Conservation (phyloP, 257 asterid genomes). For the Lycium barbarum region DNA sequence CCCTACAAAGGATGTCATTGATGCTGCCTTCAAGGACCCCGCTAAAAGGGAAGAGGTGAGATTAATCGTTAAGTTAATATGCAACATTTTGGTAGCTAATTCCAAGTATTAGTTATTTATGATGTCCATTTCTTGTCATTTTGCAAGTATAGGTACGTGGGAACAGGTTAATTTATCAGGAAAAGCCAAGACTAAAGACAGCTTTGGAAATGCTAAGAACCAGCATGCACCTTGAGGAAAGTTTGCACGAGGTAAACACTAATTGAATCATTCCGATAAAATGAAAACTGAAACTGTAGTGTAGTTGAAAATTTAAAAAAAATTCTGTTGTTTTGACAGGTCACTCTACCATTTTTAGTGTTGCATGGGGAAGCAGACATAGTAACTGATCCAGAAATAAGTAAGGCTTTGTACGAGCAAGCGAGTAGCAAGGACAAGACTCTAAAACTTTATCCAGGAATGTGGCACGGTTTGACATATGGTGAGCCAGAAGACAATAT, state of each 20-base stretch:
- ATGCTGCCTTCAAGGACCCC: conserved; percentile 89
- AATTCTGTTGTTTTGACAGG: conserved; percentile 46
- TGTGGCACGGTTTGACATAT: conserved; percentile 69
- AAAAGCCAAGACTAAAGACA: conserved; percentile 87
- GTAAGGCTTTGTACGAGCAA: conserved; percentile 66
- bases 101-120: background rate
- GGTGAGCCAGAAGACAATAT: conserved; percentile 61
- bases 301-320: background rate
- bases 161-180: conserved; percentile 80
- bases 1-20: conserved; percentile 81
- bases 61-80: background rate
- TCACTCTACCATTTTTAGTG: conserved; percentile 81
- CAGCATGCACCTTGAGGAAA: conserved; percentile 87
- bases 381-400: conserved; percentile 90
- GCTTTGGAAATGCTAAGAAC: conserved; percentile 96
- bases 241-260: conserved; percentile 70
- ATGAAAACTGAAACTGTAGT: background rate
- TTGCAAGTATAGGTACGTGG: conserved; percentile 57
- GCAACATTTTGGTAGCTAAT: background rate
- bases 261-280: background rate
- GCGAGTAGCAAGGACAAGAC: conserved; percentile 88
- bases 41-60: conserved; percentile 77
- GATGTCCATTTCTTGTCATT: background rate
- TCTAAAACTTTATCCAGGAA: conserved; percentile 79
- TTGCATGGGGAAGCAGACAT: conserved; percentile 91